A percentile compares a stretch with the other conserved stretches of the same genome.
Evolutionary conservation across 106 monocot genomes (phyloP).

Genomic region (Cymbidium sinense): DNA sequence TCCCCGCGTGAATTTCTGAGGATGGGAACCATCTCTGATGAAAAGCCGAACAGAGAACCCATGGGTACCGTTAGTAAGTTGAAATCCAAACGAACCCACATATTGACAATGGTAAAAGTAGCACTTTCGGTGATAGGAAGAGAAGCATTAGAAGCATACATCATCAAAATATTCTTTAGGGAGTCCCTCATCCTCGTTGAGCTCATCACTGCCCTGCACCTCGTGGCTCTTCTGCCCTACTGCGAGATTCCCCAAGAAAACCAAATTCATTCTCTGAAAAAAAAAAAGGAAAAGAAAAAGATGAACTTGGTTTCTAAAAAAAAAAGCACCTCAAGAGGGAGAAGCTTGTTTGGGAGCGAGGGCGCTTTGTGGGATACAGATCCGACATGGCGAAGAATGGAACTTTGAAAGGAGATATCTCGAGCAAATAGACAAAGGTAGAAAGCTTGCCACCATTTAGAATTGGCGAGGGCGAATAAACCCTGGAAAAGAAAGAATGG

Average conservation of each 20-base stretch:
- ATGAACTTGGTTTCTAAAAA: too few relatives aligned
- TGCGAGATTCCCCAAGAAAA: not conserved
- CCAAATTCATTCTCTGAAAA: not conserved
- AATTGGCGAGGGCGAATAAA: not conserved
- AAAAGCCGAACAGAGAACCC: too few relatives aligned
- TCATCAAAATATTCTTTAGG: conserved; percentile 44
- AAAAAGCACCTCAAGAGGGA: not conserved
- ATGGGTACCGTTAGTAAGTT: too few relatives aligned
- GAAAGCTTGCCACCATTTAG: not conserved
- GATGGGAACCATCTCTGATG: not conserved
- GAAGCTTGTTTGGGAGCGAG: not conserved
- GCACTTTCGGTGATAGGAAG: not conserved
- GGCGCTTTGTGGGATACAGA: not conserved
- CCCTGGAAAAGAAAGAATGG: not conserved
- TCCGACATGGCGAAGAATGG: not conserved
- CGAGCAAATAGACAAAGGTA: not conserved
- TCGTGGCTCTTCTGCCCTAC: conserved; percentile 16
- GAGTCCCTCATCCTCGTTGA: not conserved
- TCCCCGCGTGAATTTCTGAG: not conserved
- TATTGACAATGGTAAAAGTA: not conserved
- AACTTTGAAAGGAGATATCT: not conserved
- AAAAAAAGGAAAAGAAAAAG: not conserved
- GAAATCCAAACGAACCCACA: too few relatives aligned
- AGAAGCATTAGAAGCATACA: conserved; percentile 12
- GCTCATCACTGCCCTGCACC: not conserved